Evolutionary conservation across 331 rosid genomes (phyloP).

Genomic region (Telfairia occidentalis): DNA sequence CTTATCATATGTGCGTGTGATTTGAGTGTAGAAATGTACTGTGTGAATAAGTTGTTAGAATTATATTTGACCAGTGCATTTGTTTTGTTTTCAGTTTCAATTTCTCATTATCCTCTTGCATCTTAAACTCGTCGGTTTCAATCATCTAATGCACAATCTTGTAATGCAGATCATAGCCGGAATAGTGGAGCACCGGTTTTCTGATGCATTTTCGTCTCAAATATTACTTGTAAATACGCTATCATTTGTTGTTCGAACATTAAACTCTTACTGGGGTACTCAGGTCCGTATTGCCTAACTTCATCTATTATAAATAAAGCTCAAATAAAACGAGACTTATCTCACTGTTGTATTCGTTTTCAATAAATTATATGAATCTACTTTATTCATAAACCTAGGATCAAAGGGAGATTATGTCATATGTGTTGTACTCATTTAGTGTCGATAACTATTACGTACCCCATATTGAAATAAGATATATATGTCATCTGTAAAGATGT

Average conservation of each 20-base stretch:
- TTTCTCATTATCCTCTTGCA: not conserved
- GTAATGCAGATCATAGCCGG: conserved; percentile 78
- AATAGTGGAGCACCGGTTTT: conserved; percentile 72
- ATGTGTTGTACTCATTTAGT: not conserved
- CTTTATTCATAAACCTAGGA: not conserved
- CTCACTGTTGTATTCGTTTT: not conserved
- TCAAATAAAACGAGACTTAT: not conserved
- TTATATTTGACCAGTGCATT: not conserved
- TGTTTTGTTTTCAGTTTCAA: not conserved
- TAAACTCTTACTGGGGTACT: conserved; percentile 94
- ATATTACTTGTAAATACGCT: conserved; percentile 63
- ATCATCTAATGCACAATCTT: not conserved
- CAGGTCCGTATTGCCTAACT: conserved; percentile 39
- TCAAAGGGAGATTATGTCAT: not conserved
- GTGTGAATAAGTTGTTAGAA: not conserved
- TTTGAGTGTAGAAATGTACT: not conserved
- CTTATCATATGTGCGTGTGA: not conserved
- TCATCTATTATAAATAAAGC: not conserved
- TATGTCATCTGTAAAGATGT: not conserved
- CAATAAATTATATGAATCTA: not conserved
- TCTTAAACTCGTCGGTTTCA: not conserved
- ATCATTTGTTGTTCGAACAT: conserved; percentile 67
- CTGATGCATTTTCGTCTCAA: conserved; percentile 67
- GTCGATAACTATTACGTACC: too few relatives aligned
- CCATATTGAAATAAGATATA: too few relatives aligned